These are phyloP conservation scores for Puccinia triticina DNA, from an alignment of 1,284 basidiomycete genomes.

Conservation along the genomic window DNA sequence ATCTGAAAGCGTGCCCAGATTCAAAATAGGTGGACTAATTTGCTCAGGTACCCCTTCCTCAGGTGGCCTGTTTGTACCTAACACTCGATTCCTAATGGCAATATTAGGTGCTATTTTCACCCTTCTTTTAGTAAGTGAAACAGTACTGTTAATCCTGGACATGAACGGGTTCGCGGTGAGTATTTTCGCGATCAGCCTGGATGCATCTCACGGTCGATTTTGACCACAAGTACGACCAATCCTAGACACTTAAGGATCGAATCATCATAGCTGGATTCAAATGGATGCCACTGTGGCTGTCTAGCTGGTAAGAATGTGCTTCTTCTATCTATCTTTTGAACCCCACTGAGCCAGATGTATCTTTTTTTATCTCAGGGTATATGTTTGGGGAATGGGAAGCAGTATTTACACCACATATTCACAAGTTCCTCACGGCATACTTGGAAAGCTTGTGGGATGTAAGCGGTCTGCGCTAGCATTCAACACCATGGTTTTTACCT, in stretches of 20 bases:
- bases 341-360: not conserved
- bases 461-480: not conserved
- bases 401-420: constrained; percentile 17
- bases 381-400: constrained; percentile 18
- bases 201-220: no score
- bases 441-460: not conserved
- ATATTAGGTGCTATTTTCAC: not conserved
- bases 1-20: no score
- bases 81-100: constrained; percentile 10
- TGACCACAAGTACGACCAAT: no score
- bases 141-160: not conserved
- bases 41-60: not conserved
- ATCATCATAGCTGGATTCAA: not conserved
- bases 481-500: not conserved
- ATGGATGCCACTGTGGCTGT: constrained; percentile 6
- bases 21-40: no score
- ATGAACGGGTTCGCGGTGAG: constrained; percentile 4
- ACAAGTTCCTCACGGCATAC: not conserved
- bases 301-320: constrained; percentile 1
- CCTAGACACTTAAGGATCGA: not conserved
- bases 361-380: not conserved
- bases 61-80: not conserved
- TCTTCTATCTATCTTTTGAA: not conserved
- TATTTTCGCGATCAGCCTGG: not conserved
- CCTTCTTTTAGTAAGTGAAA: not conserved